Evolutionary conservation across 306 rosid genomes (phyloP), one percentile per base, ranked within the genome.

Genomic region (Vicia villosa): DNA sequence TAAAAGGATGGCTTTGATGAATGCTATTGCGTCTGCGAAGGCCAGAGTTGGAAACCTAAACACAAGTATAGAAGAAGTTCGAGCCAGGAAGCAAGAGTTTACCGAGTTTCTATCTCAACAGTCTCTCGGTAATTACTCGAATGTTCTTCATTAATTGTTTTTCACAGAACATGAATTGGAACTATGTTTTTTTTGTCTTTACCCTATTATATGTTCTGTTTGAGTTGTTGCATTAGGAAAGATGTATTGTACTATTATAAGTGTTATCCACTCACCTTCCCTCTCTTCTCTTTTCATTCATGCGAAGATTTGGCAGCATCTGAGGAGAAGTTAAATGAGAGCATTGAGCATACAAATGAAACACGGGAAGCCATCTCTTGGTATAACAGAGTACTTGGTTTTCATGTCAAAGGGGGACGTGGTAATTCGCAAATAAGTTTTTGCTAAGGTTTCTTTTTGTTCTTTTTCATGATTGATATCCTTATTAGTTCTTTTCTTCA

Each of bases 301-400:
- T 45, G 7, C 55, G 65, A 52, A 78, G 80, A 56, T 72, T 68
- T 83, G 90, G 72, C 89, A 75, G 88, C 80, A 56, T 86, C 76
- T 75, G 92, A 84, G 64, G 84, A 51, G 64, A 82, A 74, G 62
- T 45, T 65, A 70, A 69, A 70, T 62, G 79, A 80, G 63, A 73
- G 80, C 28, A 66, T 68, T 42, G 85, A 75, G 51, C 70, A 51
- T 5, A 73, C 72, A 32, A 87, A 65, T 26, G 96, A 94, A 79
- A 66, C 75, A 47, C 83, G 82, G 54, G 92, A 84, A 77, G 92
- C 87, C 50, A 77, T 86, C 68, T 84, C 84, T 24, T 94, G 99
- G 99, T 94, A 94, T 77, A 87, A 90, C 40, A 82, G 81, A 65
- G 87, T 86, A 66, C 95, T 94, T 69, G 95, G 88, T 67, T 81